These are phyloP conservation scores for Salix brachista DNA, from an alignment of 345 rosid species.

Conservation along the genomic window DNA sequence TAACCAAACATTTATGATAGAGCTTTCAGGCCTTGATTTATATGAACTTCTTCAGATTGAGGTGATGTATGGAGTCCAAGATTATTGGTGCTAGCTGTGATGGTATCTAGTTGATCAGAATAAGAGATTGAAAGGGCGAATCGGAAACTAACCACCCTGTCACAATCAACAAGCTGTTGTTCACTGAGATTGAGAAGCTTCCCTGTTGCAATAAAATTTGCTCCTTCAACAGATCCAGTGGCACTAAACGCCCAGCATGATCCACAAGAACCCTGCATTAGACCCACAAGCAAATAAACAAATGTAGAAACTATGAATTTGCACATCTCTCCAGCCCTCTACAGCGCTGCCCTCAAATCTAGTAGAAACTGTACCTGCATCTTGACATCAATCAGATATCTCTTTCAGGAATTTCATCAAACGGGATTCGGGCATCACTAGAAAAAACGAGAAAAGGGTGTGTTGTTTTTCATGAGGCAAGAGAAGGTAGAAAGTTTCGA, in stretches of 20 bases:
- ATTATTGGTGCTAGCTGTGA: not conserved
- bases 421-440: no score
- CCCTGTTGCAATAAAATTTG: constrained; percentile 65
- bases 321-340: not conserved
- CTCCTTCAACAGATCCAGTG: constrained; percentile 83
- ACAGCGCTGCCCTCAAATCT: not conserved
- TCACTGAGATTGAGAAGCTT: constrained; percentile 88
- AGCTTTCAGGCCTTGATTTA: not conserved
- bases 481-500: no score
- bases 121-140: not conserved
- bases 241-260: constrained; percentile 98
- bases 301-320: not conserved
- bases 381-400: constrained; percentile 78
- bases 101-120: not conserved
- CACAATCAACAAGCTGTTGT: constrained; percentile 91
- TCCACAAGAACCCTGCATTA: constrained; percentile 69
- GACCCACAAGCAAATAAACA: not conserved
- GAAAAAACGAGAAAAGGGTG: no score
- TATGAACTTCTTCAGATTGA: not conserved
- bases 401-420: no score
- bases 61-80: not conserved
- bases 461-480: no score
- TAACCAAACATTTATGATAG: not conserved
- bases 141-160: constrained; percentile 40
- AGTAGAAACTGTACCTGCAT: constrained; percentile 43